Base-by-base conservation (phyloP, 164 flowering plant genomes). In the Taxillus chinensis region DNA sequence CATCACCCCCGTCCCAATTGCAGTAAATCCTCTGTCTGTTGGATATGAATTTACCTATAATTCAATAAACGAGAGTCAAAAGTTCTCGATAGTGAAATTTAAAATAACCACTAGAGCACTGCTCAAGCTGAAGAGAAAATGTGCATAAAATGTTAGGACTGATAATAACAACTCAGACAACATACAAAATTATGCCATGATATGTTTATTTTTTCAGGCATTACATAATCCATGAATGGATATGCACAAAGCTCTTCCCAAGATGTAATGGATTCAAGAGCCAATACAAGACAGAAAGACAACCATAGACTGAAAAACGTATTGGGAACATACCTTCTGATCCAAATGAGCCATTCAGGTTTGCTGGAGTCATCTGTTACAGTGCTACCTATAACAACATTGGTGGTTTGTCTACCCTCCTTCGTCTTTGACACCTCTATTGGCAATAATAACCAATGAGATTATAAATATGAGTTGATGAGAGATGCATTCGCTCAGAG, bases 1-100 rank as follows among this genome's bases (percentile, higher is more conserved):
- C 98, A 69, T 93, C 95, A 43, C 98, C 97, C 97, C 97, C 8
- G 90, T 86, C 67, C 98, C 98, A 72, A 93, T 93, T 15, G 98
- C 98, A 12, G 98, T 93, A 78, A 93, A 93, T 37, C 96, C 96
- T 71, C 99, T 80, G 62, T 77, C 91, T 7, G 88, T 90, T 40
- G 99, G 99, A 79, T 90, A 93, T 45, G 88, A 72, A 63, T 90
- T 87, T 14, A 90, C 93, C 96, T 87, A 75, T 60, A 1, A 61
- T 62, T 50, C 55, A 5, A 60, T 62, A 17, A 54, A 7, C 0
- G 51, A 7, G 27, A 27, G 27, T 27, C 27, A 14, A n/a, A 2
- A 14, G 54, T 14, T 51, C 5, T 51, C 10, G 15, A 51, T 51
- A 8, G 15, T 14, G 17, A 14, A 51, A 51, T 14, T 43, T 5